phyloP scores from a whole-genome alignment of 129 eudicot genomes.

The Pseudognaphalium luteoalbum region DNA sequence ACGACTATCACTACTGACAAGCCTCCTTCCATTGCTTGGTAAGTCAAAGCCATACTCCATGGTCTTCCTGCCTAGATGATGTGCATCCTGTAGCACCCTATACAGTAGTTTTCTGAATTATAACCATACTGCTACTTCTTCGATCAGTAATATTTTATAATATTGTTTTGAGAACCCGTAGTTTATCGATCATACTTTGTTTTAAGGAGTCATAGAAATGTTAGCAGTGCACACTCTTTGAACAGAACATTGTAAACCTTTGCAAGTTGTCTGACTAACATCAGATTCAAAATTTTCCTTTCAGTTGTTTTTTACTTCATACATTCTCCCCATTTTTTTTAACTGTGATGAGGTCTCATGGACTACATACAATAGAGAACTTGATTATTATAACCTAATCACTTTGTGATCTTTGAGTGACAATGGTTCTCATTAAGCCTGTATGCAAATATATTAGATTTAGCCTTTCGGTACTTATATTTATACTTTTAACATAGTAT shows the following conservation, averaged over 20 bases:
- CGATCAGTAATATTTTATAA: slow-evolving; percentile 11
- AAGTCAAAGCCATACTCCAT: no score
- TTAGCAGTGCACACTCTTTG: slow-evolving; percentile 1
- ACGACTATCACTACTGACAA: no score
- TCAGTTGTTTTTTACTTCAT: slow-evolving; percentile 8
- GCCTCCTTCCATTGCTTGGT: no score
- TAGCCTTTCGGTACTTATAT: not conserved
- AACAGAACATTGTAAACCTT: not conserved
- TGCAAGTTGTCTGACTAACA: slow-evolving; percentile 12
- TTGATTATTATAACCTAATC: slow-evolving; percentile 3
- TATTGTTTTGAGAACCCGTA: not conserved
- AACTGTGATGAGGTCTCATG: slow-evolving; percentile 7
- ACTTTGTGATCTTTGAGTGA: slow-evolving; percentile 13
- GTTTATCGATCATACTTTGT: no score
- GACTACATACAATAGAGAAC: slow-evolving; percentile 9
- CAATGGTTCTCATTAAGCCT: slow-evolving; percentile 20
- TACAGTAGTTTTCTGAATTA: not conserved
- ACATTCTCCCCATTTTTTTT: not conserved
- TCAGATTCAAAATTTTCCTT: slow-evolving; percentile 11
- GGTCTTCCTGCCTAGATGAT: not conserved
- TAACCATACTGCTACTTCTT: not conserved
- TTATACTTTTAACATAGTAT: slow-evolving; percentile 17
- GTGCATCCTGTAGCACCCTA: not conserved
- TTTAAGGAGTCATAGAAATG: no score
- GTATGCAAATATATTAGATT: slow-evolving; percentile 8